These are phyloP conservation scores for Castanopsis chinensis DNA, from an alignment of 306 rosid species.

Conservation along the genomic window DNA sequence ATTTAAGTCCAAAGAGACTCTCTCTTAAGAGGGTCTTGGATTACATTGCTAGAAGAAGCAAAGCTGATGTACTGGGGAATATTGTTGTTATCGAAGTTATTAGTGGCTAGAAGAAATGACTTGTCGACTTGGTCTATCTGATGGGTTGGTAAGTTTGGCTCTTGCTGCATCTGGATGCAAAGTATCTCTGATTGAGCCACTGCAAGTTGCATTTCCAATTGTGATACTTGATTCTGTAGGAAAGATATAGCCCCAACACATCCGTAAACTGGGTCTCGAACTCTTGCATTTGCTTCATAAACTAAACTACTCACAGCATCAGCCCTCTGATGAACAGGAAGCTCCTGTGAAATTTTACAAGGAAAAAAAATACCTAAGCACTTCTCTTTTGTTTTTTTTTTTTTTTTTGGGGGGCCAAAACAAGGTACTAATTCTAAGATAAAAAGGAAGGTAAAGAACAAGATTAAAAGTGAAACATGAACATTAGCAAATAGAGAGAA, in stretches of 20 bases:
- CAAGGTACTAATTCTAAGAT: not conserved
- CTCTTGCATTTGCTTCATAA: constrained; percentile 78
- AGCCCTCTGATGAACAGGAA: constrained; percentile 68
- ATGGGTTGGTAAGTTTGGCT: constrained; percentile 31
- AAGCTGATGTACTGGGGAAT: constrained; percentile 46
- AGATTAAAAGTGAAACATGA: not conserved
- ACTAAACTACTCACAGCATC: constrained; percentile 78
- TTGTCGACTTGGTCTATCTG: constrained; percentile 39
- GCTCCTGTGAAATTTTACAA: constrained; percentile 38
- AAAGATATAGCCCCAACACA: constrained; percentile 81
- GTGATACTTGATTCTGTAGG: constrained; percentile 69
- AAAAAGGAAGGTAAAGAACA: not conserved
- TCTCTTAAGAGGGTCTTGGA: constrained; percentile 60
- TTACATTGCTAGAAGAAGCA: constrained; percentile 52
- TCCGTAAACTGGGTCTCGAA: constrained; percentile 79
- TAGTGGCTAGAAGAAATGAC: constrained; percentile 37
- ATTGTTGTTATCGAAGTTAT: constrained; percentile 13
- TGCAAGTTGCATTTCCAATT: constrained; percentile 72
- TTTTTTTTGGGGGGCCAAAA: not conserved
- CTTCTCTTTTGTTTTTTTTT: not conserved
- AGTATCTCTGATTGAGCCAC: constrained; percentile 72
- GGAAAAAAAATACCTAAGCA: not conserved
- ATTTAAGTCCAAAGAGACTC: constrained; percentile 65
- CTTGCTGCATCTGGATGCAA: constrained; percentile 70
- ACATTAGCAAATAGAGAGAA: not conserved